Conservation (phyloP, 805 yeast species). For the Cyberlindnera suaveolens region DNA sequence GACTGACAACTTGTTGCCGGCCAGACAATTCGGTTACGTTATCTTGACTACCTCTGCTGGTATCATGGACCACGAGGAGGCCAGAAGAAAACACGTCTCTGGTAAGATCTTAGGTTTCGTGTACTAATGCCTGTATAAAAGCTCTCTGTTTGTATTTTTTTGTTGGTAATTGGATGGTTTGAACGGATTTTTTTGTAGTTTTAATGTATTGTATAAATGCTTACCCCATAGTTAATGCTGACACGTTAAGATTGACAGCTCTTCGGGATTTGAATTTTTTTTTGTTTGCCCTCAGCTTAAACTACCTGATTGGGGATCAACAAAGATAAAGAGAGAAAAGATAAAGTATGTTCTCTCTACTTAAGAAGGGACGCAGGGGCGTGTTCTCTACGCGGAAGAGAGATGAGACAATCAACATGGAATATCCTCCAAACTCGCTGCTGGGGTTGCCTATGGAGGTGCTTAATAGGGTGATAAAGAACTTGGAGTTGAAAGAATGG, state of each 20-base stretch:
- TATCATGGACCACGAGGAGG: constrained; percentile 99
- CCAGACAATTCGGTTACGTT: constrained; percentile 98
- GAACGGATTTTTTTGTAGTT: too few species aligned
- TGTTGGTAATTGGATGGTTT: too few species aligned
- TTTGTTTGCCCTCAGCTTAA: not conserved
- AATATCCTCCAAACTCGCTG: constrained; percentile 23
- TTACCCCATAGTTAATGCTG: too few species aligned
- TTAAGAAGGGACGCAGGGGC: constrained; percentile 2
- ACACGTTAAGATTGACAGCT: too few species aligned
- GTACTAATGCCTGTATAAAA: constrained; percentile 43
- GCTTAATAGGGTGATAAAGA: constrained; percentile 28
- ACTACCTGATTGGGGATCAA: not conserved
- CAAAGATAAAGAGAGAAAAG: not conserved
- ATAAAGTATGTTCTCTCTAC: not conserved
- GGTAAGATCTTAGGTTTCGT: constrained; percentile 99
- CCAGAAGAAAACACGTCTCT: constrained; percentile 99
- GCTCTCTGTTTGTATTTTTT: too few species aligned
- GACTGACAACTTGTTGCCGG: constrained; percentile 97
- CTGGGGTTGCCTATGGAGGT: constrained; percentile 40
- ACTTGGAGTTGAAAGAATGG: constrained; percentile 21
- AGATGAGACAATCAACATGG: not conserved
- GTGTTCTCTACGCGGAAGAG: constrained; percentile 1
- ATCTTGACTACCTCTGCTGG: constrained; percentile 99
- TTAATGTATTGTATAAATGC: too few species aligned
- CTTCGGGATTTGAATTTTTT: not conserved